These are phyloP conservation scores for Hypoxylon intermedium DNA, from an alignment of 495 filamentous ascomycete species.

Conservation along the genomic window DNA sequence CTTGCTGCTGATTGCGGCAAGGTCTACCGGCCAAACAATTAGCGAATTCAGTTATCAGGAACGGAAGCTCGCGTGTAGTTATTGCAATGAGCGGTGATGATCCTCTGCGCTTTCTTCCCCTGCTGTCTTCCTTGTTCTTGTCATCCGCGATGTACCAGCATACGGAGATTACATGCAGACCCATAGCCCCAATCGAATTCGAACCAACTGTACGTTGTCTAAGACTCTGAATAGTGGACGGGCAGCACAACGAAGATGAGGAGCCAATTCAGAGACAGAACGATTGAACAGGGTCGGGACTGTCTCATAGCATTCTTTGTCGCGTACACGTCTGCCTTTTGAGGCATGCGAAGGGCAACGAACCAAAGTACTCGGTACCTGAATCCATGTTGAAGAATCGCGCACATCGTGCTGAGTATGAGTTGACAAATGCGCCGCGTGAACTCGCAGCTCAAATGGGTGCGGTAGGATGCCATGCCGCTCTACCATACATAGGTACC, in stretches of 20 bases:
- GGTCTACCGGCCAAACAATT: no score
- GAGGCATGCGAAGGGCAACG: slow-evolving; percentile 13
- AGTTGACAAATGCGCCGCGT: slow-evolving; percentile 14
- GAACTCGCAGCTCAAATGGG: slow-evolving; percentile 14
- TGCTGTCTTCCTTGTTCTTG: slow-evolving; percentile 32
- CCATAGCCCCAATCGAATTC: slow-evolving; percentile 29
- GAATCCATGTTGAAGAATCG: slow-evolving; percentile 6
- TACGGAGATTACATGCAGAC: slow-evolving; percentile 40
- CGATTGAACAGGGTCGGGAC: slow-evolving; percentile 22
- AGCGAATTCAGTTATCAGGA: no score
- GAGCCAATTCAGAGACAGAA: slow-evolving; percentile 31
- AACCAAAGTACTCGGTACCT: slow-evolving; percentile 12
- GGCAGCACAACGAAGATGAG: slow-evolving; percentile 20
- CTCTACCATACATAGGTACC: no score
- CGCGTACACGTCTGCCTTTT: slow-evolving; percentile 12
- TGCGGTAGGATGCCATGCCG: slow-evolving; percentile 29
- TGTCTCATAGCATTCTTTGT: slow-evolving; percentile 37
- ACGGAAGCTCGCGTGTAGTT: no score
- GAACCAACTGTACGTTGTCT: slow-evolving; percentile 23
- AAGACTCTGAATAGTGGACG: slow-evolving; percentile 24
- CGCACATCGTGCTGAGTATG: slow-evolving; percentile 13
- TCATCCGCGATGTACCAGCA: slow-evolving; percentile 37
- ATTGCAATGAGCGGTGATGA: slow-evolving; percentile 31
- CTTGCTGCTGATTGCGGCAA: neutral
- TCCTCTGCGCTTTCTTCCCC: slow-evolving; percentile 23